phyloP scores from a whole-genome alignment of 495 filamentous ascomycete genomes.

The Aspergillus ostianus region DNA sequence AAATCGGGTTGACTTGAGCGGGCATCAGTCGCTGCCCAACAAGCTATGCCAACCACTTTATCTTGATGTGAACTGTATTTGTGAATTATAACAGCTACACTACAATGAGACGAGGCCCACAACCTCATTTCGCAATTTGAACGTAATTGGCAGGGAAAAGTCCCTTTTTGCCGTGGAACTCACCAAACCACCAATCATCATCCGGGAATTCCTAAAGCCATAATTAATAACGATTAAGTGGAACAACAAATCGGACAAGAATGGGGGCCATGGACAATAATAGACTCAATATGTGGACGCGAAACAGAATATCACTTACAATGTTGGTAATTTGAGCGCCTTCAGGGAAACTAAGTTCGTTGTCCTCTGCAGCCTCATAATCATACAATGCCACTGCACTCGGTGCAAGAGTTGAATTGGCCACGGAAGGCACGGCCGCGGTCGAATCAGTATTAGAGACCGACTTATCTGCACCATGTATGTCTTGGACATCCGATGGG shows the following conservation, averaged over 20 bases:
- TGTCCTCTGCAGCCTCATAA: constrained; percentile 96
- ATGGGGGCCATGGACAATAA: neutral
- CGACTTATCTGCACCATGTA: constrained; percentile 26
- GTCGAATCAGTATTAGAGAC: constrained; percentile 25
- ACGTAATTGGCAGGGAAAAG: constrained; percentile 94
- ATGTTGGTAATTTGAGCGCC: constrained; percentile 68
- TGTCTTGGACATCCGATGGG: constrained; percentile 19
- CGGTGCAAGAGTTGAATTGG: constrained; percentile 37
- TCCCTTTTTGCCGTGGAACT: constrained; percentile 73
- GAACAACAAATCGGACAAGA: neutral
- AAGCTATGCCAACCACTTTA: neutral
- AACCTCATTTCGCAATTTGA: constrained; percentile 56
- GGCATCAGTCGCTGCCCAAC: neutral
- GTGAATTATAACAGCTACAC: neutral
- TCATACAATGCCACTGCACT: constrained; percentile 89
- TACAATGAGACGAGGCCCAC: neutral
- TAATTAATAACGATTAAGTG: constrained; percentile 6
- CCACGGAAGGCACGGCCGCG: constrained; percentile 4
- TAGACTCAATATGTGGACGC: neutral
- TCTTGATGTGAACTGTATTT: neutral
- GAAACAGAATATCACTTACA: constrained; percentile 34
- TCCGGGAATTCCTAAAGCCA: constrained; percentile 83
- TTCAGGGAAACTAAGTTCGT: constrained; percentile 93
- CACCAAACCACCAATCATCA: constrained; percentile 97
- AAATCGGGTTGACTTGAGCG: neutral